phyloP scores from a whole-genome alignment of 2,329 filamentous ascomycete species.

The Aureobasidium pullulans region DNA sequence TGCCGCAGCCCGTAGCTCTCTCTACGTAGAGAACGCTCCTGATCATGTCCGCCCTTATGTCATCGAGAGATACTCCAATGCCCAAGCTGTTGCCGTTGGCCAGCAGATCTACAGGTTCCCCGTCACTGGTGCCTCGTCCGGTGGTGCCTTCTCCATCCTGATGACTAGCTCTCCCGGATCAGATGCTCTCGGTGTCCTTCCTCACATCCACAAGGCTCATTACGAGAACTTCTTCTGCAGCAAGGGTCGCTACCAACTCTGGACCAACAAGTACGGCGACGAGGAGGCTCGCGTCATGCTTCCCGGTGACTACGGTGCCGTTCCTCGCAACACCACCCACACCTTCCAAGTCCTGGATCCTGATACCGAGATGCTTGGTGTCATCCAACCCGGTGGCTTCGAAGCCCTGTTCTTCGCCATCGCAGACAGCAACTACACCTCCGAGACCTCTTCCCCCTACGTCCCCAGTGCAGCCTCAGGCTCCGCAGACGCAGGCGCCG shows the following conservation, averaged over 20 bases:
- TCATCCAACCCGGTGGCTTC: constrained; percentile 43
- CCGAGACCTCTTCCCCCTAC: constrained; percentile 31
- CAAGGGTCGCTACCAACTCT: constrained; percentile 41
- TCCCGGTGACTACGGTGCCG: constrained; percentile 39
- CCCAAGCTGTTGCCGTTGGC: constrained; percentile 30
- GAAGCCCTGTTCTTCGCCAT: constrained; percentile 34
- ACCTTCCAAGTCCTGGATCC: constrained; percentile 43
- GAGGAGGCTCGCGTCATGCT: constrained; percentile 33
- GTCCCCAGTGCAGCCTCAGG: constrained; percentile 26
- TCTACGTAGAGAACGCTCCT: constrained; percentile 21
- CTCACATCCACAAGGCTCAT: constrained; percentile 36
- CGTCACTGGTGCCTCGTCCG: constrained; percentile 40
- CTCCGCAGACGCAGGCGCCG: constrained; percentile 20
- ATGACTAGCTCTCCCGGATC: constrained; percentile 33
- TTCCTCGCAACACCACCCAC: constrained; percentile 35
- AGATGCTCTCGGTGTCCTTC: constrained; percentile 34
- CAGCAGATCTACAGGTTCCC: constrained; percentile 36
- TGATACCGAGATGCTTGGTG: constrained; percentile 41
- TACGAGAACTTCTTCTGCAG: constrained; percentile 44
- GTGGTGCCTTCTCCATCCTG: constrained; percentile 39
- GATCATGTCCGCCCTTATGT: constrained; percentile 30
- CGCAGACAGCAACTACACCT: constrained; percentile 29
- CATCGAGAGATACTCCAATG: constrained; percentile 28
- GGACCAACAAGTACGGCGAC: constrained; percentile 31
- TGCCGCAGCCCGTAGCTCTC: not conserved